These are phyloP conservation scores for Hydrangea macrophylla DNA, from an alignment of 148 eudicot genomes.

Conservation along the genomic window DNA sequence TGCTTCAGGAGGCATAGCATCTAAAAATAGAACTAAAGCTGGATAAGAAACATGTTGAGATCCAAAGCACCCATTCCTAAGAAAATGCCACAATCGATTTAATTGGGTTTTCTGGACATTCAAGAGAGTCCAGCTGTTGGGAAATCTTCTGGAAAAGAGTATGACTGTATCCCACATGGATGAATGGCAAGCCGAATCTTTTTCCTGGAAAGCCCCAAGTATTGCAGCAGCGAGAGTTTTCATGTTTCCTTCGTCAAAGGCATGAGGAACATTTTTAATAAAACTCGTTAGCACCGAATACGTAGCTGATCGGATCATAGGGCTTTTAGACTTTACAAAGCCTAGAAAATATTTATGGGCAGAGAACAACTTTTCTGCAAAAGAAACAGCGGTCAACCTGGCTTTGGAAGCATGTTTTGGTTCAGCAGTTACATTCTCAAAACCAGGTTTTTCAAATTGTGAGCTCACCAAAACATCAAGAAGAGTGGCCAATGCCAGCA, in stretches of 20 bases:
- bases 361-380: slow-evolving; percentile 64
- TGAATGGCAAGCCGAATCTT: slow-evolving; percentile 76
- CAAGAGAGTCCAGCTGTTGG: slow-evolving; percentile 63
- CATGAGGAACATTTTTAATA: slow-evolving; percentile 68
- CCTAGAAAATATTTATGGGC: slow-evolving; percentile 62
- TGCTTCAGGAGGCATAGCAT: slow-evolving; percentile 57
- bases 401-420: slow-evolving; percentile 56
- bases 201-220: slow-evolving; percentile 87
- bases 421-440: slow-evolving; percentile 35
- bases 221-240: slow-evolving; percentile 59
- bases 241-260: slow-evolving; percentile 61
- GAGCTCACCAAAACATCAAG: slow-evolving; percentile 52
- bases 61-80: slow-evolving; percentile 88
- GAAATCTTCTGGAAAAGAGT: slow-evolving; percentile 57
- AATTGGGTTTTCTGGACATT: slow-evolving; percentile 63
- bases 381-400: slow-evolving; percentile 45
- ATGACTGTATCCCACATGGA: slow-evolving; percentile 86
- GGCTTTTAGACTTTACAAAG: slow-evolving; percentile 66
- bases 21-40: slow-evolving; percentile 68
- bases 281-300: slow-evolving; percentile 71
- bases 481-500: slow-evolving; percentile 85
- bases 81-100: slow-evolving; percentile 72
- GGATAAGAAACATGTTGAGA: slow-evolving; percentile 95
- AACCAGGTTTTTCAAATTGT: slow-evolving; percentile 44
- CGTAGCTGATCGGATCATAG: slow-evolving; percentile 76